These are phyloP conservation scores for Magnaporthiopsis incrustans DNA, from an alignment of 2,329 filamentous ascomycete genomes.

Conservation along the genomic window DNA sequence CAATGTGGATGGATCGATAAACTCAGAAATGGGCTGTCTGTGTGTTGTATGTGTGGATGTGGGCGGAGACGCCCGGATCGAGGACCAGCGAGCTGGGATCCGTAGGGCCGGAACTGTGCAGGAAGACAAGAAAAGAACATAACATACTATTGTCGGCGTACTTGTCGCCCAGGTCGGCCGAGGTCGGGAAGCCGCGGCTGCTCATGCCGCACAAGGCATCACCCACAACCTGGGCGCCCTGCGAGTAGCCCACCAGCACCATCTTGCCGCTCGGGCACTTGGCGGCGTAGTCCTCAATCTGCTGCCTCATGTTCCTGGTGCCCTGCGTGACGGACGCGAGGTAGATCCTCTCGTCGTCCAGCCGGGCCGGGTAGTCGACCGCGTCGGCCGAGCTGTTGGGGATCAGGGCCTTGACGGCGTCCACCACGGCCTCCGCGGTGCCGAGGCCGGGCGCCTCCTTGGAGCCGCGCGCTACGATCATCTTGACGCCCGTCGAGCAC, in stretches of 20 bases:
- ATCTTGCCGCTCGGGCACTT: conserved; percentile 49
- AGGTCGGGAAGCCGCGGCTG: conserved; percentile 11
- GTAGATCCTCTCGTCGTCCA: conserved; percentile 37
- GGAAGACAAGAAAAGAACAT: background rate
- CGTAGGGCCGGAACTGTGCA: background rate
- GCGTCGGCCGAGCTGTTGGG: conserved; percentile 24
- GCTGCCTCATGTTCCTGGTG: conserved; percentile 37
- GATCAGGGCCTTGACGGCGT: conserved; percentile 19
- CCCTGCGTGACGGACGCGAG: conserved; percentile 49
- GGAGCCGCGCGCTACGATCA: conserved; percentile 27
- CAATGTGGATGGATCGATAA: background rate
- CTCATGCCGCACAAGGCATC: conserved; percentile 21
- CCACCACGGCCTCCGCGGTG: conserved; percentile 22
- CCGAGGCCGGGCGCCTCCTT: conserved; percentile 25
- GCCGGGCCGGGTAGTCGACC: conserved; percentile 51
- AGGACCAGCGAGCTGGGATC: background rate
- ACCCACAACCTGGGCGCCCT: conserved; percentile 29
- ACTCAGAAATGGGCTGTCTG: too few relatives aligned
- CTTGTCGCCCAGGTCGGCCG: background rate
- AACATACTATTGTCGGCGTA: conserved; percentile 3
- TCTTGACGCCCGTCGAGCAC: conserved; percentile 15
- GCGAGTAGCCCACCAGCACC: conserved; percentile 54
- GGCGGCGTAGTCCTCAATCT: conserved; percentile 49
- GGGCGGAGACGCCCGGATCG: background rate
- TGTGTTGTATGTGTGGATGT: too few relatives aligned